phyloP scores from a whole-genome alignment of 2,329 filamentous ascomycete genomes.

The Fusarium sp. region DNA sequence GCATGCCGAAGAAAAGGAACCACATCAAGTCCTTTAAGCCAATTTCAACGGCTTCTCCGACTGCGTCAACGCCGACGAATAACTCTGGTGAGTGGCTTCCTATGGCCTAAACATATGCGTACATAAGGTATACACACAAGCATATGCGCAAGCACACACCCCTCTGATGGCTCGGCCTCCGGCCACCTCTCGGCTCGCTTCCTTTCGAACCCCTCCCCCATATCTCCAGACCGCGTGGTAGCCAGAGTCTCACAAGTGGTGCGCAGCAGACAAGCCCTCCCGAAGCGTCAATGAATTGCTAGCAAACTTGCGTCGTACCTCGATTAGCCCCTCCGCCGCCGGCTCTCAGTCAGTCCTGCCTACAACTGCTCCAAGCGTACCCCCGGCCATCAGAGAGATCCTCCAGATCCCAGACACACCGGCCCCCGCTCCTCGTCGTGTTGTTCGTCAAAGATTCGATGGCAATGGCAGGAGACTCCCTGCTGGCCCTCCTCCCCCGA shows the following conservation, averaged over 20 bases:
- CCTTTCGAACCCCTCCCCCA: conserved; percentile 37
- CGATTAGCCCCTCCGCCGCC: conserved; percentile 51
- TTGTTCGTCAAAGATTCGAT: conserved; percentile 60
- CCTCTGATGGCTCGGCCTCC: conserved; percentile 33
- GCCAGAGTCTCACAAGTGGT: conserved; percentile 49
- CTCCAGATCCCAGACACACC: conserved; percentile 73
- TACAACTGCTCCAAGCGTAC: conserved; percentile 66
- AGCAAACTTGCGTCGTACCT: conserved; percentile 67
- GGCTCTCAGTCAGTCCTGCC: conserved; percentile 48
- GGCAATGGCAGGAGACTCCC: conserved; percentile 66
- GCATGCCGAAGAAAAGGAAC: conserved; percentile 77
- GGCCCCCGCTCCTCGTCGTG: conserved; percentile 64
- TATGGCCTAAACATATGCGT: conserved; percentile 8
- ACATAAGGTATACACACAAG: conserved; percentile 17
- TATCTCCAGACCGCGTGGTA: conserved; percentile 49
- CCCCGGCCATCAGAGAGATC: conserved; percentile 71
- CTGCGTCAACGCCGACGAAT: conserved; percentile 44
- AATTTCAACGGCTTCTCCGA: conserved; percentile 66
- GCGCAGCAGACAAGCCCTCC: conserved; percentile 52
- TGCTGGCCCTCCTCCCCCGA: conserved; percentile 71
- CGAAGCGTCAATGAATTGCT: conserved; percentile 73
- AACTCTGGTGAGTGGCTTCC: conserved; percentile 47
- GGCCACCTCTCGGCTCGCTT: conserved; percentile 48
- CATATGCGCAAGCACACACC: conserved; percentile 32
- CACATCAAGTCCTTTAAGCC: conserved; percentile 71